Conservation (phyloP, 2,329 filamentous ascomycete species). For the Talaromyces sp. region DNA sequence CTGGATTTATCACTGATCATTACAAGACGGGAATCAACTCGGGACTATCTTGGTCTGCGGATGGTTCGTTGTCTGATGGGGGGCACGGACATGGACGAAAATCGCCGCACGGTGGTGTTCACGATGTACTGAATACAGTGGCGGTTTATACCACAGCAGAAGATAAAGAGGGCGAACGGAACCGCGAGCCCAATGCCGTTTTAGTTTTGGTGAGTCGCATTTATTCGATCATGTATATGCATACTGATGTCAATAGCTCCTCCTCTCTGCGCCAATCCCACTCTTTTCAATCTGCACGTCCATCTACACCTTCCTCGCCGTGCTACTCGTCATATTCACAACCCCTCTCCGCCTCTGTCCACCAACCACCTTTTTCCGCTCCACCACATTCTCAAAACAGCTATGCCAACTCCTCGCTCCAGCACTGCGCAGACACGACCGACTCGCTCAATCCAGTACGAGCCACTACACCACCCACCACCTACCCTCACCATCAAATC, state of each 20-base stretch:
- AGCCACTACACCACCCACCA: constrained; percentile 24
- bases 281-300: constrained; percentile 53
- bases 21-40: constrained; percentile 9
- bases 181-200: constrained; percentile 17
- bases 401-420: constrained; percentile 53
- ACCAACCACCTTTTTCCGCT: constrained; percentile 39
- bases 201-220: constrained; percentile 20
- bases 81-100: constrained; percentile 7
- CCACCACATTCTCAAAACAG: constrained; percentile 49
- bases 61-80: constrained; percentile 12
- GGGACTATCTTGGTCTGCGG: constrained; percentile 4
- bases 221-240: constrained; percentile 1
- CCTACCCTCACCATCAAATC: constrained; percentile 41
- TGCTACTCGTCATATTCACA: constrained; percentile 51
- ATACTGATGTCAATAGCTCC: constrained; percentile 40
- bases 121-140: constrained; percentile 15
- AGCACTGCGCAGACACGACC: constrained; percentile 49
- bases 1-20: constrained; percentile 3
- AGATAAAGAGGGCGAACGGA: constrained; percentile 4
- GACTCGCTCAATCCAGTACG: constrained; percentile 22
- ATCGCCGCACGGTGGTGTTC: constrained; percentile 7
- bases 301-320: constrained; percentile 53
- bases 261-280: constrained; percentile 53
- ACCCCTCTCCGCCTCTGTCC: constrained; percentile 56
- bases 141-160: constrained; percentile 13